These are phyloP conservation scores for Chrysanthemum makinoi DNA, from an alignment of 129 eudicot species.

Conservation along the genomic window DNA sequence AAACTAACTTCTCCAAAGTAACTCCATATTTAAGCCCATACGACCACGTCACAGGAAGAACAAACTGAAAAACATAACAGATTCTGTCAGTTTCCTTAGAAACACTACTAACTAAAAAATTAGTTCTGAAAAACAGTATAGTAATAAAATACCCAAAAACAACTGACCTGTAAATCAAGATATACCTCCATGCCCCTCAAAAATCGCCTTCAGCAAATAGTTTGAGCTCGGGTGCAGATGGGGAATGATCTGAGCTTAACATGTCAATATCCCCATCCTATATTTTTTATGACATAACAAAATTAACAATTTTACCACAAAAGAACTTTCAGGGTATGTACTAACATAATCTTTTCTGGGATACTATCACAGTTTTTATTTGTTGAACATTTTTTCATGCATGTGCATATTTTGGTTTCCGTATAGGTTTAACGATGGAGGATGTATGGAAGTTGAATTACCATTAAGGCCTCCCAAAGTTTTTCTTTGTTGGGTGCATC, in stretches of 20 bases:
- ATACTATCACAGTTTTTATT: not conserved
- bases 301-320: too few relatives aligned
- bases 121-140: not conserved
- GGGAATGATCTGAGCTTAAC: slow-evolving; percentile 98
- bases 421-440: not conserved
- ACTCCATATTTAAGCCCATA: slow-evolving; percentile 77
- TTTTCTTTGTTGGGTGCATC: slow-evolving; percentile 70
- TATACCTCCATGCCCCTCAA: slow-evolving; percentile 94
- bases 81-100: not conserved
- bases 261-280: slow-evolving; percentile 92
- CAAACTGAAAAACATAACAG: slow-evolving; percentile 48
- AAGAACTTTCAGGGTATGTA: too few relatives aligned
- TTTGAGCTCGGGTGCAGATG: slow-evolving; percentile 86
- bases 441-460: slow-evolving; percentile 26
- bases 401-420: not conserved
- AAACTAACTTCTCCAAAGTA: slow-evolving; percentile 69
- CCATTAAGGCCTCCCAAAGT: slow-evolving; percentile 90
- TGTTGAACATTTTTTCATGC: not conserved
- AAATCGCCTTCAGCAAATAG: slow-evolving; percentile 81
- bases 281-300: not conserved
- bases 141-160: slow-evolving; percentile 1
- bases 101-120: not conserved
- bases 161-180: slow-evolving; percentile 86
- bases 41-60: slow-evolving; percentile 96
- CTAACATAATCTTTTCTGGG: too few relatives aligned